Percentiles rank a stretch among this genome's conserved stretches.
These are phyloP conservation scores for Candida tammaniensis DNA, from an alignment of 805 yeast genomes.

Conservation along the genomic window DNA sequence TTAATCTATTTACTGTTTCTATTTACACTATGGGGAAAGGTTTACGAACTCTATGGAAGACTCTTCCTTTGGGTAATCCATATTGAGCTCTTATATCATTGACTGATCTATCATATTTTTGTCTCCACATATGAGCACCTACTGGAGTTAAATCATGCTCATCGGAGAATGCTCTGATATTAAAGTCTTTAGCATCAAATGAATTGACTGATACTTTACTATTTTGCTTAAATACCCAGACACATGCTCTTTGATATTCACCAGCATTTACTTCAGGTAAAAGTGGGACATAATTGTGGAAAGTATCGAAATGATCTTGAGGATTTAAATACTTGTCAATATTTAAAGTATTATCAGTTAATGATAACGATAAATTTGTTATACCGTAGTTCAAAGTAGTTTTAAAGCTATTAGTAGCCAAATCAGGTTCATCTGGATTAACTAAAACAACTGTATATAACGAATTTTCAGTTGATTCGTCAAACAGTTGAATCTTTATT, in stretches of 20 bases:
- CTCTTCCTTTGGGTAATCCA: constrained; percentile 72
- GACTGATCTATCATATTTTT: constrained; percentile 74
- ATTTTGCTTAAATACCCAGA: constrained; percentile 87
- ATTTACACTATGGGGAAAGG: constrained; percentile 21
- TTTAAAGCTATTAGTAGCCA: constrained; percentile 60
- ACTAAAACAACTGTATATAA: constrained; percentile 77
- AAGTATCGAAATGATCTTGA: constrained; percentile 31
- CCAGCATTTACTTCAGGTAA: constrained; percentile 80
- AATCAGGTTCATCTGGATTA: constrained; percentile 89
- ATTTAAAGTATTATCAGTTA: constrained; percentile 55
- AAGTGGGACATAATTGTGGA: constrained; percentile 72
- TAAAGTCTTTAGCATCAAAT: constrained; percentile 38
- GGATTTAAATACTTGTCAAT: constrained; percentile 32
- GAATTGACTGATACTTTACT: constrained; percentile 16
- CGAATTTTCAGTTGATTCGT: constrained; percentile 34
- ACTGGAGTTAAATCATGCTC: constrained; percentile 62
- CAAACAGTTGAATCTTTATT: constrained; percentile 72
- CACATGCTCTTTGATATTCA: constrained; percentile 75
- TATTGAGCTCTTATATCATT: constrained; percentile 64
- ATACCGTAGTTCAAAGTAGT: constrained; percentile 80
- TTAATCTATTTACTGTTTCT: too few relatives aligned
- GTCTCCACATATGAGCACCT: constrained; percentile 93
- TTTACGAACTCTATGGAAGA: constrained; percentile 63
- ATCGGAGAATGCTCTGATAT: constrained; percentile 67
- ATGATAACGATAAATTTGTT: constrained; percentile 58